Evolutionary conservation across 208 protist species (phyloP), one percentile per base, ranked within the genome.

Genomic region (Trypanosoma conorhini): DNA sequence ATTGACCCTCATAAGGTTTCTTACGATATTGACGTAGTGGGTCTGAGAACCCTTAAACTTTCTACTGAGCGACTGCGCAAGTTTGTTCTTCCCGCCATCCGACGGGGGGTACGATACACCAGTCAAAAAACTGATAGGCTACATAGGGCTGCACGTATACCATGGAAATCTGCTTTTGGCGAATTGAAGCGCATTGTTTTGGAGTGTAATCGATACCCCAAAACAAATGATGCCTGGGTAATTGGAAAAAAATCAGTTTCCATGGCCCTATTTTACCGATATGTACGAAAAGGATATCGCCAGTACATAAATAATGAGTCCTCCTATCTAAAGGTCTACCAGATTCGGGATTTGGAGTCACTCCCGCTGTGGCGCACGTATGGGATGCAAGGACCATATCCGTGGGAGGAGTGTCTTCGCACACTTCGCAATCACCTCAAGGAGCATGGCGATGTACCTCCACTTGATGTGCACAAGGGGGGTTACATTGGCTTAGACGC

Each of bases 211-310:
- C 80, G 87, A 35, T 93, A 90, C 62, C 87, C 87, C 13, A 93
- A 93, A 59, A 87, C 76, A 15, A 93, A 93, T 74, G 87, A 93
- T 70, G 85, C 81, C 44, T 93, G 87, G 85, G 85, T 93, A 31
- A 82, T 93, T 10, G 87, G 87, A 13, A 76, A 79, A 50, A 90
- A 74, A 26, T 81, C 77, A n/a, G 65, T 93, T 44, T 93, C 87
- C 17, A 82, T 93, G 80, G 82, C 82, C 42, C 65, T 86, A 19
- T 93, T 93, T 76, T 93, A 88, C 72, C 74, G 76, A 48, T 90
- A 83, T 76, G 76, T 69, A 17, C 85, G 87, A 62, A 83, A 81
- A 46, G 87, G 87, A 21, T 93, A 93, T 68, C 59, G 65, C 24
- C 71, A 83, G 21, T 72, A 89, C 67, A 46, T 76, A 35, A 63